Evolutionary conservation across 164 flowering plant genomes (phyloP), one percentile per base, ranked within the genome.

Genomic region (Aristolochia contorta): DNA sequence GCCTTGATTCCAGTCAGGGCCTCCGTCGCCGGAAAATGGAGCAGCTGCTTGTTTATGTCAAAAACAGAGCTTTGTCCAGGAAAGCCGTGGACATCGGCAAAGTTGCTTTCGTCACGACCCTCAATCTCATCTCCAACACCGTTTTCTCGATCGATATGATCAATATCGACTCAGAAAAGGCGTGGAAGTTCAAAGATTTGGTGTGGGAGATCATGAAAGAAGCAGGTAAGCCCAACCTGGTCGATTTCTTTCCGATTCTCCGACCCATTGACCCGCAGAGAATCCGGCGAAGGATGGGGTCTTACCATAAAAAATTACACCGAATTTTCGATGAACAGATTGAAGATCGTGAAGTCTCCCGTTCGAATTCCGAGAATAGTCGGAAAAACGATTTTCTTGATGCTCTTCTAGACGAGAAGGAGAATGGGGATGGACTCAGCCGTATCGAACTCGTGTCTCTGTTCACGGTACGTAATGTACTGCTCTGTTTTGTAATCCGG

Each of bases 81-180:
- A 12, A 30, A 16, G 19, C 22, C 12, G 65, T 61, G 24, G 45
- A 32, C 25, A 37, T 61, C 1, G 47, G 65, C 6, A 45, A n/a
- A 21, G 23, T 22, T 1, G 48, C 45, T 5, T 52, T 50, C n/a
- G 16, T 37, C 10, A 52, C 57, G 1, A 18, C 22, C 47, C 56
- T 51, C 3, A 61, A 61, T 37, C 21, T 61, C 18, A n/a, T 61
- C n/a, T 32, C 57, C 8, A 61, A 37, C 65, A 61, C 48, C 16
- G 47, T 33, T 6, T 61, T 50, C 57, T 61, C 65, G 13, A 6
- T 32, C 9, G 65, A 61, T 12, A 19, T 61, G 57, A 57, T 61
- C n/a, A 57, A 61, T 25, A 19, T 32, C 15, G 18, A 19, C 12
- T 61, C 65, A 1, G 6, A 50, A 12, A 24, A 46, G 5, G 65